phyloP scores from a whole-genome alignment of 257 asterid genomes.

The Solanum chilense region DNA sequence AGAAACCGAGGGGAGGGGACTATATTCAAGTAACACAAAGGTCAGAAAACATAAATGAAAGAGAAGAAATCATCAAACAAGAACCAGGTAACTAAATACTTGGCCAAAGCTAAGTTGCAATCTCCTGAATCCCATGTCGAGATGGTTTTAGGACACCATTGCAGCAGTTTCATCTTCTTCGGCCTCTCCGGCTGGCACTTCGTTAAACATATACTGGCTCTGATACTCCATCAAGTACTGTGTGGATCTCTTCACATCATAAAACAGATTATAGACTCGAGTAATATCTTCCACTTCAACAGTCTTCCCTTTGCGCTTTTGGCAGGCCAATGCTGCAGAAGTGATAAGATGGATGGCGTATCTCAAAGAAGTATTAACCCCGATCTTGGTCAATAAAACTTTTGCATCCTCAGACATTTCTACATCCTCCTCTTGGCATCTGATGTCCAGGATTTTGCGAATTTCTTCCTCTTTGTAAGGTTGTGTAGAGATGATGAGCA shows the following conservation, averaged over 20 bases:
- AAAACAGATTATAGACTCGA: conserved; percentile 75
- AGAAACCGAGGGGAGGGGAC: background rate
- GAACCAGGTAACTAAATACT: background rate
- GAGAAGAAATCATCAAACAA: background rate
- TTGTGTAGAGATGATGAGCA: conserved; percentile 89
- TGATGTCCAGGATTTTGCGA: conserved; percentile 68
- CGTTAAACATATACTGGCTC: conserved; percentile 82
- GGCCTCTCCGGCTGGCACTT: conserved; percentile 42
- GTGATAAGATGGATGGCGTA: conserved; percentile 81
- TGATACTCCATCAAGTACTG: conserved; percentile 92
- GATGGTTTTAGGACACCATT: conserved; percentile 33
- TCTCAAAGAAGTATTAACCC: conserved; percentile 77
- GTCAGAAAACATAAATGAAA: background rate
- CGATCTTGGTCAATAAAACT: conserved; percentile 66
- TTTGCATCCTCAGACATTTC: conserved; percentile 90
- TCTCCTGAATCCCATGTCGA: background rate
- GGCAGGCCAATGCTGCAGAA: conserved; percentile 70
- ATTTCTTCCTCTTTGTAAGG: conserved; percentile 78
- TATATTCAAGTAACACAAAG: background rate
- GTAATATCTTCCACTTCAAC: conserved; percentile 90
- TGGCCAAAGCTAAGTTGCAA: background rate
- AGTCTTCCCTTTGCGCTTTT: conserved; percentile 54
- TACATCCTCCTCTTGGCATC: conserved; percentile 83
- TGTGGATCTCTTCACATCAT: conserved; percentile 79
- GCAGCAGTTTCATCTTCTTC: conserved; percentile 45